Evolutionary conservation across 1,284 basidiomycete genomes (phyloP).

Genomic region (Ustilago cynodontis): DNA sequence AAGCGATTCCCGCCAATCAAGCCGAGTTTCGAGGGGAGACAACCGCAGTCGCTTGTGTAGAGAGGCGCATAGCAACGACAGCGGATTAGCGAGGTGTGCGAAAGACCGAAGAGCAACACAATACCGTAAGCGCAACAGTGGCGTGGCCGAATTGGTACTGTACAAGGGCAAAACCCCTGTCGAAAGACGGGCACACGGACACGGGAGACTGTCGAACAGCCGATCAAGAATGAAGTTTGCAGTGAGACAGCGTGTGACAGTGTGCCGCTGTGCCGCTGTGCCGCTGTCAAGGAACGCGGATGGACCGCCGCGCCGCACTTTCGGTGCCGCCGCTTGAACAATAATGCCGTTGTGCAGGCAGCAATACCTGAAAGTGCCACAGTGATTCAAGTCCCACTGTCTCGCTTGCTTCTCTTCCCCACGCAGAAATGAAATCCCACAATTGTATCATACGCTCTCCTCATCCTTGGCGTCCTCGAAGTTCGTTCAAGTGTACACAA

Average conservation of each 20-base stretch:
- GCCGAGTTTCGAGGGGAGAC: neutral
- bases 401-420: slow-evolving; percentile 3
- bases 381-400: too few relatives aligned
- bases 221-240: neutral
- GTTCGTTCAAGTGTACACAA: too few relatives aligned
- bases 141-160: neutral
- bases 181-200: neutral
- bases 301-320: slow-evolving; percentile 4
- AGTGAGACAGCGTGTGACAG: neutral
- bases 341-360: neutral
- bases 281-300: slow-evolving; percentile 5
- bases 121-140: neutral
- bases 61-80: neutral
- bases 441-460: too few relatives aligned
- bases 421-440: too few relatives aligned
- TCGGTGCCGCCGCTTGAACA: neutral
- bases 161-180: neutral
- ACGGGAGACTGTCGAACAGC: neutral
- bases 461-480: too few relatives aligned
- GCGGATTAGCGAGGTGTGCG: neutral
- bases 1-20: neutral
- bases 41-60: neutral
- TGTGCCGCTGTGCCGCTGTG: neutral
- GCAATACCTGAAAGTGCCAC: too few relatives aligned
- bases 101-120: neutral